Evolutionary conservation across 2,329 filamentous ascomycete species (phyloP).

Genomic region (Alternaria consortialis): DNA sequence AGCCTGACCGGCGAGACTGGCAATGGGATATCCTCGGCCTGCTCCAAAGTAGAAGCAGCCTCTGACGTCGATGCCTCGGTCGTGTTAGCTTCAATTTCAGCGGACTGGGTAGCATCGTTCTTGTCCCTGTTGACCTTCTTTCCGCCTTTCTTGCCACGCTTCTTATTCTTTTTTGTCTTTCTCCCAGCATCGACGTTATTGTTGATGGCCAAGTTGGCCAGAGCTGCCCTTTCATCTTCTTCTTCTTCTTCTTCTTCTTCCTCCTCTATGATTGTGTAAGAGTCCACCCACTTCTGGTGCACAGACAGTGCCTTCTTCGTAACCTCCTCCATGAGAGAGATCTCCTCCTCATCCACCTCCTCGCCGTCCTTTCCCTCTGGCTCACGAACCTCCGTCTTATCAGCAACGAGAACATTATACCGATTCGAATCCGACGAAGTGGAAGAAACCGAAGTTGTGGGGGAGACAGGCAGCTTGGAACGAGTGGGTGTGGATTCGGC

Average conservation of each 20-base stretch:
- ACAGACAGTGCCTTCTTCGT: not conserved
- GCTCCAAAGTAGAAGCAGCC: not conserved
- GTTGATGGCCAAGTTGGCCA: not conserved
- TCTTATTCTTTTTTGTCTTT: not conserved
- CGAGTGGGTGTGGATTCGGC: not conserved
- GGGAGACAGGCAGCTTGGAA: not conserved
- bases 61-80: too few relatives aligned
- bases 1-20: not conserved
- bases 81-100: not conserved
- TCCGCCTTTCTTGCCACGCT: not conserved
- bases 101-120: not conserved
- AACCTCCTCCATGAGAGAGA: not conserved
- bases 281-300: not conserved
- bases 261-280: too few relatives aligned
- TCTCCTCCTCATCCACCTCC: not conserved
- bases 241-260: not conserved
- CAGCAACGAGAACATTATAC: not conserved
- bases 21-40: not conserved
- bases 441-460: not conserved
- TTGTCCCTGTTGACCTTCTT: not conserved
- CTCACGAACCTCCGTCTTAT: not conserved
- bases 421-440: not conserved
- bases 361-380: not conserved
- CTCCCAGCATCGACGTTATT: not conserved
- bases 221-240: not conserved